phyloP scores from a whole-genome alignment of 2,329 filamentous ascomycete species.

The Phaeosphaeriaceae sp. region DNA sequence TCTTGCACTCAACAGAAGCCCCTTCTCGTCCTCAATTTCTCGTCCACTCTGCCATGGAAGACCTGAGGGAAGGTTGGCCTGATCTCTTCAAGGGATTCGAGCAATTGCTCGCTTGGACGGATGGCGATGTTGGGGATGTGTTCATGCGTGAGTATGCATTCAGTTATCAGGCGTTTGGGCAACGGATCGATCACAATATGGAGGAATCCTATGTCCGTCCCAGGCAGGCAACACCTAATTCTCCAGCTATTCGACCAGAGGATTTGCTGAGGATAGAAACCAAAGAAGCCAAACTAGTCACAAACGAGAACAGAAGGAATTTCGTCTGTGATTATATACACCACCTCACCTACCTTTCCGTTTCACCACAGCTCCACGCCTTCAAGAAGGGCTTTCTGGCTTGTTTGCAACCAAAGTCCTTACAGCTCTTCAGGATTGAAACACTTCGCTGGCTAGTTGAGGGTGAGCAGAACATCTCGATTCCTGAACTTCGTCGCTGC shows the following conservation, averaged over 20 bases:
- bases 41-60: slow-evolving; percentile 57
- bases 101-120: slow-evolving; percentile 76
- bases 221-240: background rate
- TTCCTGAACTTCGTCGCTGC: slow-evolving; percentile 72
- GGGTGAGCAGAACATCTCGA: slow-evolving; percentile 80
- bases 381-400: slow-evolving; percentile 82
- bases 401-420: slow-evolving; percentile 72
- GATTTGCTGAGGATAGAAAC: background rate
- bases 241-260: background rate
- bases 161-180: slow-evolving; percentile 67
- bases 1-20: slow-evolving; percentile 73
- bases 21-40: slow-evolving; percentile 54
- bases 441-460: slow-evolving; percentile 81
- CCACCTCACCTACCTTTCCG: slow-evolving; percentile 79
- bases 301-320: slow-evolving; percentile 74
- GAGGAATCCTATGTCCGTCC: slow-evolving; percentile 20
- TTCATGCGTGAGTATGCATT: slow-evolving; percentile 89
- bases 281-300: slow-evolving; percentile 73
- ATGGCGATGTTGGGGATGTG: slow-evolving; percentile 80
- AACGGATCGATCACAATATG: slow-evolving; percentile 63
- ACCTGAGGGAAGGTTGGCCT: slow-evolving; percentile 91
- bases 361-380: slow-evolving; percentile 77
- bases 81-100: slow-evolving; percentile 77
- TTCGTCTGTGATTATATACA: slow-evolving; percentile 86
- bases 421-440: slow-evolving; percentile 54